Base-by-base conservation (phyloP, 345 rosid genomes). In the Rubroshorea leprosula region DNA sequence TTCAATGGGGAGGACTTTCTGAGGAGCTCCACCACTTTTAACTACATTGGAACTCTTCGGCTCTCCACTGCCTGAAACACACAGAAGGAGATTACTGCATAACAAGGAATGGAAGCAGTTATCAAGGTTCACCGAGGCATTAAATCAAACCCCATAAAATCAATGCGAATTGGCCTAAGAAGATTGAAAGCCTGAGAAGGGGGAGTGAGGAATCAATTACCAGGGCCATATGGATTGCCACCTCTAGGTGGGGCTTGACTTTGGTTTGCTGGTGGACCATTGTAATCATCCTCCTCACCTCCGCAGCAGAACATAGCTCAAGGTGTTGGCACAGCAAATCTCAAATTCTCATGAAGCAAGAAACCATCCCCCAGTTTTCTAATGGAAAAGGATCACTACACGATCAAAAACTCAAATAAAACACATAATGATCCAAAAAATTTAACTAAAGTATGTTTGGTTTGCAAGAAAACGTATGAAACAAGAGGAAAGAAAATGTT, bases 291-390 rank as follows among this genome's bases (percentile, higher is more conserved):
- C 74, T 89, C 97, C 54, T 76, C 69, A 58, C 81, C 99, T 61
- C 86, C 91, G 64, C 99, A 93, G 73, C 99, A 93, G 64, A 79
- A 85, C 97, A 93, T 89, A 23, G 56, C 59, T 76, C 66, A 64
- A 59, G 51, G 52, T 39, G 49, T 60, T 26, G 59, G 48, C 51
- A 41, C 41, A 35, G 49, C 69, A 22, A 45, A 20, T 54, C 54
- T 67, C 59, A 64, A 50, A 13, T 17, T 39, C 29, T 27, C 76
- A 71, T 58, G 44, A 59, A 35, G 43, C 15, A 20, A n/a, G 19
- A 46, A 23, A 45, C 5, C 11, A 17, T 26, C 25, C 49, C 47
- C 26, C 25, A 17, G 16, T n/a, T 13, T 13, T 26, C 21, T 25
- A 26, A 45, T 21, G 15, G 38, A 58, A 54, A 29, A 29, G 3